These are phyloP conservation scores for Xerocomellus intermedius DNA, from an alignment of 768 basidiomycete genomes.

Conservation along the genomic window DNA sequence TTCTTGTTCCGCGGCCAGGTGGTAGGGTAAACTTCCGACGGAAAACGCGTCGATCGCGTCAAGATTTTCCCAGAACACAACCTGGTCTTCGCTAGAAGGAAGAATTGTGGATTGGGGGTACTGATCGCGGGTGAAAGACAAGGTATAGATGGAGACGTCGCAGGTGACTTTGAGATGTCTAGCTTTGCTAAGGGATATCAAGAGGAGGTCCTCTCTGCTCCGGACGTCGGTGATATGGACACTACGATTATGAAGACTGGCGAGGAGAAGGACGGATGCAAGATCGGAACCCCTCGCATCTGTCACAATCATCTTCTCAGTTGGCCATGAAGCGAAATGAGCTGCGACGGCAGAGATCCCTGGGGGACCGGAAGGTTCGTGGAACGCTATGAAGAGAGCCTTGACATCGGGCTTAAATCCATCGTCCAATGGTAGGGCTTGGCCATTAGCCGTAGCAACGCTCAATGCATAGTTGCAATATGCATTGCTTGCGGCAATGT, in stretches of 20 bases:
- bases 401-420: slow-evolving; percentile 79
- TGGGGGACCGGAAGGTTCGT: slow-evolving; percentile 42
- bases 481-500: slow-evolving; percentile 59
- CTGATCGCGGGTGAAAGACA: slow-evolving; percentile 82
- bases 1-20: slow-evolving; percentile 61
- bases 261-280: slow-evolving; percentile 88
- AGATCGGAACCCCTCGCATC: slow-evolving; percentile 91
- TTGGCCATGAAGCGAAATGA: slow-evolving; percentile 89
- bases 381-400: slow-evolving; percentile 83
- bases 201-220: slow-evolving; percentile 77
- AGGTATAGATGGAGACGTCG: slow-evolving; percentile 87
- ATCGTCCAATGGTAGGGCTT: slow-evolving; percentile 63
- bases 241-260: slow-evolving; percentile 86
- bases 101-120: slow-evolving; percentile 65
- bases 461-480: slow-evolving; percentile 89
- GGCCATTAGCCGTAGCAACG: slow-evolving; percentile 69
- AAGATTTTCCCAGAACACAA: slow-evolving; percentile 81
- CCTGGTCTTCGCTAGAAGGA: slow-evolving; percentile 75
- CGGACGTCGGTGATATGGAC: slow-evolving; percentile 92
- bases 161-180: slow-evolving; percentile 94
- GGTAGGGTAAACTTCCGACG: slow-evolving; percentile 80
- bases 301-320: slow-evolving; percentile 90
- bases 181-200: slow-evolving; percentile 93
- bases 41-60: slow-evolving; percentile 88
- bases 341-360: slow-evolving; percentile 75